Percentiles rank a stretch among this genome's conserved stretches.
Evolutionary conservation across 331 rosid species (phyloP).

Genomic region (Pyracantha coccinea): DNA sequence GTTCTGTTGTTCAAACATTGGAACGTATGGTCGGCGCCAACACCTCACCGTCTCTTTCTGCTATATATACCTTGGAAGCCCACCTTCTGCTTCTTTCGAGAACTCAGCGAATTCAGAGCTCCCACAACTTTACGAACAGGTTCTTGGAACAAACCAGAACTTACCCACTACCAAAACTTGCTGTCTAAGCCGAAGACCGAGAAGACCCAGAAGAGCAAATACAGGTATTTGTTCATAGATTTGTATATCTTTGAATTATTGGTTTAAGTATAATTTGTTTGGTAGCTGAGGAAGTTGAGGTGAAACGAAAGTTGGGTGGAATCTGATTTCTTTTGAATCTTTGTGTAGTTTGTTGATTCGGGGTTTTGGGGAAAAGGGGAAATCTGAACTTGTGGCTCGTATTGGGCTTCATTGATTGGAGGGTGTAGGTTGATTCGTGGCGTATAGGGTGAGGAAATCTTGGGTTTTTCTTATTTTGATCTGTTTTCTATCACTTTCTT

Average conservation of each 20-base stretch:
- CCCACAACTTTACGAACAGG: background rate
- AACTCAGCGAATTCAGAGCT: background rate
- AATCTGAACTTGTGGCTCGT: background rate
- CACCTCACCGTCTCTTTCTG: background rate
- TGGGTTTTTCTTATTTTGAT: background rate
- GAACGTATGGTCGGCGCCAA: conserved; percentile 36
- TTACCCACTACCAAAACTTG: background rate
- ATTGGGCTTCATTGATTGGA: background rate
- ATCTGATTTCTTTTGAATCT: background rate
- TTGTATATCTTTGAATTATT: background rate
- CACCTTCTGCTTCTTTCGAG: background rate
- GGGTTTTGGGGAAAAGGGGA: background rate
- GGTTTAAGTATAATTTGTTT: background rate
- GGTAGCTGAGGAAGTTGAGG: background rate
- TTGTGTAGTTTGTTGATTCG: background rate
- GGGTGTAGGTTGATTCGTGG: background rate
- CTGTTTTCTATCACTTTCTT: background rate
- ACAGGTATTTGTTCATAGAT: conserved; percentile 1
- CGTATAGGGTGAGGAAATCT: background rate
- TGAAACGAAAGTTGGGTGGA: background rate
- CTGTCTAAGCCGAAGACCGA: background rate
- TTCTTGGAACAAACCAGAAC: background rate
- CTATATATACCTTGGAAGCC: background rate
- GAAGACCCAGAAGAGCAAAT: background rate
- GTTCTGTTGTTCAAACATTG: background rate